A percentile compares a stretch with the other conserved stretches of the same genome.
Conservation (phyloP, 768 basidiomycete species). For the Exidia glandulosa region DNA sequence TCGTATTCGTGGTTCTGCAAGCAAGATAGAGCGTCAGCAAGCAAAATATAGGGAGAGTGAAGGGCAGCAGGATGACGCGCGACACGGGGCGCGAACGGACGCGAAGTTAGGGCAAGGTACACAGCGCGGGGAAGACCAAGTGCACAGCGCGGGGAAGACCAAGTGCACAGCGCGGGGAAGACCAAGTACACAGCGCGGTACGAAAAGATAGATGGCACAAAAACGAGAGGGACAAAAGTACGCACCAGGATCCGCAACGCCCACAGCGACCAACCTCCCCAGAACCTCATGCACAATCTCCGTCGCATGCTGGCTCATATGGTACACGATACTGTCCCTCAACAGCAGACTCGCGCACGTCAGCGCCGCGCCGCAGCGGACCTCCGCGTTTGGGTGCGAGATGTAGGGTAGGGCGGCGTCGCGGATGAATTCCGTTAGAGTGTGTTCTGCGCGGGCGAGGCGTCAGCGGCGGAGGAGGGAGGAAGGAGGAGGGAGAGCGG, state of each 20-base stretch:
- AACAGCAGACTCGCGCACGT: conserved; percentile 81
- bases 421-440: conserved; percentile 91
- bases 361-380: conserved; percentile 78
- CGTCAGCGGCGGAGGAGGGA: neutral
- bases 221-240: no score
- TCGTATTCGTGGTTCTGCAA: conserved; percentile 60
- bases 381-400: conserved; percentile 81
- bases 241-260: conserved; percentile 72
- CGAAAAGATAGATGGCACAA: neutral
- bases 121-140: no score
- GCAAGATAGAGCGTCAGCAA: neutral
- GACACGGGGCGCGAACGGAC: neutral
- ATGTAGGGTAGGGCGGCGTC: conserved; percentile 85
- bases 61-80: conserved; percentile 70
- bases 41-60: conserved; percentile 45
- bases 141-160: no score
- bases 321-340: neutral
- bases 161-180: no score
- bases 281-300: conserved; percentile 95
- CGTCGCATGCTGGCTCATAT: conserved; percentile 70
- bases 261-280: conserved; percentile 88
- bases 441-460: conserved; percentile 30
- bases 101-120: no score
- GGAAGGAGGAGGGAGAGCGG: no score
- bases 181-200: no score